A percentile compares a stretch with the other conserved stretches of the same genome.
Conservation (phyloP, 192 early-diverging fungal genomes). For the Backusella psychrophila region DNA sequence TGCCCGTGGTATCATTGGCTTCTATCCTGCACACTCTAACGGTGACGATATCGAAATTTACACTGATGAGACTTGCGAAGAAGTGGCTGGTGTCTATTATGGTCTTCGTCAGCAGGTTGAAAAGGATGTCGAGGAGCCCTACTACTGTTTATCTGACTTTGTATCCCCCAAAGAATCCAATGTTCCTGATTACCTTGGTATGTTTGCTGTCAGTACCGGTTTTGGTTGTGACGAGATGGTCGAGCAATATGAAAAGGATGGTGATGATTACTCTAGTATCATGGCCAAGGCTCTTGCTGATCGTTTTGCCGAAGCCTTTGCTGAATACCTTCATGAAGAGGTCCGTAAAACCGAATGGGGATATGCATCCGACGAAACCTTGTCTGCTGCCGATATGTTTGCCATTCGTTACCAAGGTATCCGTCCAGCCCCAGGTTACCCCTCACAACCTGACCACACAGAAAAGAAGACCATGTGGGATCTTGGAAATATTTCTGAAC, state of each 20-base stretch:
- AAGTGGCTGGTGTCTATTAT: slow-evolving; percentile 71
- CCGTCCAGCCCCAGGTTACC: slow-evolving; percentile 93
- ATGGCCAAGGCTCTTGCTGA: slow-evolving; percentile 96
- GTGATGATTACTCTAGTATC: slow-evolving; percentile 91
- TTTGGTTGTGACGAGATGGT: slow-evolving; percentile 90
- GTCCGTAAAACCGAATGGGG: slow-evolving; percentile 90
- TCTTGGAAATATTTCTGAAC: slow-evolving; percentile 72
- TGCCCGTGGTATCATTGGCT: slow-evolving; percentile 79
- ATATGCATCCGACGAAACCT: slow-evolving; percentile 75
- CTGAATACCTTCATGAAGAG: slow-evolving; percentile 87
- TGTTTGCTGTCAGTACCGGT: slow-evolving; percentile 86
- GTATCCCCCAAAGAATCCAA: slow-evolving; percentile 76
- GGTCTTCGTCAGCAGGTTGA: slow-evolving; percentile 89
- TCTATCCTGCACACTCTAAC: slow-evolving; percentile 84
- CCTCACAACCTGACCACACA: slow-evolving; percentile 93
- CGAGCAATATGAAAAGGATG: slow-evolving; percentile 72
- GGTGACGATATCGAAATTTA: slow-evolving; percentile 93
- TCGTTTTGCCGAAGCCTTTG: slow-evolving; percentile 89
- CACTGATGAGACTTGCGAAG: slow-evolving; percentile 67
- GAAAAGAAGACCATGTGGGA: slow-evolving; percentile 96
- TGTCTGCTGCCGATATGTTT: slow-evolving; percentile 79
- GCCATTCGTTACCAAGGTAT: slow-evolving; percentile 95
- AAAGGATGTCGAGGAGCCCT: slow-evolving; percentile 83
- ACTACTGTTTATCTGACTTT: slow-evolving; percentile 90
- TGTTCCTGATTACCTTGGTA: slow-evolving; percentile 84